phyloP scores from a whole-genome alignment of 169 alveolate species.

The Toxoplasma gondii region DNA sequence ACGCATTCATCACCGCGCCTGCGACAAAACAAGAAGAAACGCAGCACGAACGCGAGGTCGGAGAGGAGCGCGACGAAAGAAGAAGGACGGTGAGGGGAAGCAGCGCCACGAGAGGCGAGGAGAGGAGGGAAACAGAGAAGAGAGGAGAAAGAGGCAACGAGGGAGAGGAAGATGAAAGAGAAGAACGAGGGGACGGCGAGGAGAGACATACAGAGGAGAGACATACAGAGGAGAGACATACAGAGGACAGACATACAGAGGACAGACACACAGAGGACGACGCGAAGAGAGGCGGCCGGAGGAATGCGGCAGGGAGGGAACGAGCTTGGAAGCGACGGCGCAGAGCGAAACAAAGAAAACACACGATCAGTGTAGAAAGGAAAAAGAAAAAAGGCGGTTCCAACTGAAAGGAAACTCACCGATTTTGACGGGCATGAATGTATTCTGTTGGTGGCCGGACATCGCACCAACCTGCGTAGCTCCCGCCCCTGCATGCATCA shows the following conservation, averaged over 20 bases:
- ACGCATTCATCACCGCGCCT: slow-evolving; percentile 24
- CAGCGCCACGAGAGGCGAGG: not conserved
- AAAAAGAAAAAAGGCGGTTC: too few species aligned
- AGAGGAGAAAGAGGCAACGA: not conserved
- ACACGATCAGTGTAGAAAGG: too few species aligned
- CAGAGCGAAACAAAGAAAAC: not conserved
- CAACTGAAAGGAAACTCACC: not conserved
- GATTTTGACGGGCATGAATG: slow-evolving; percentile 27
- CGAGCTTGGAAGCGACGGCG: not conserved
- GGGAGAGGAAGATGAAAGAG: not conserved
- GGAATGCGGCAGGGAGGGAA: not conserved
- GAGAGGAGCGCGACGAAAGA: not conserved
- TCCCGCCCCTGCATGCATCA: slow-evolving; percentile 21
- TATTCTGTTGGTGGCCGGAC: not conserved
- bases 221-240: not conserved
- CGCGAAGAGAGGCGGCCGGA: not conserved
- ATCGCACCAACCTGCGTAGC: not conserved
- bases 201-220: not conserved
- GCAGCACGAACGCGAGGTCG: not conserved
- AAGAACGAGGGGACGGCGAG: not conserved
- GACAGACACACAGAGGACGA: not conserved
- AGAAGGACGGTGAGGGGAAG: too few species aligned
- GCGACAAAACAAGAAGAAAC: not conserved
- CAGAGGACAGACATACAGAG: not conserved
- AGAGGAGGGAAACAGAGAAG: not conserved